Conservation (phyloP, 1,284 basidiomycete species). For the Gastroboletus turbinatus region DNA sequence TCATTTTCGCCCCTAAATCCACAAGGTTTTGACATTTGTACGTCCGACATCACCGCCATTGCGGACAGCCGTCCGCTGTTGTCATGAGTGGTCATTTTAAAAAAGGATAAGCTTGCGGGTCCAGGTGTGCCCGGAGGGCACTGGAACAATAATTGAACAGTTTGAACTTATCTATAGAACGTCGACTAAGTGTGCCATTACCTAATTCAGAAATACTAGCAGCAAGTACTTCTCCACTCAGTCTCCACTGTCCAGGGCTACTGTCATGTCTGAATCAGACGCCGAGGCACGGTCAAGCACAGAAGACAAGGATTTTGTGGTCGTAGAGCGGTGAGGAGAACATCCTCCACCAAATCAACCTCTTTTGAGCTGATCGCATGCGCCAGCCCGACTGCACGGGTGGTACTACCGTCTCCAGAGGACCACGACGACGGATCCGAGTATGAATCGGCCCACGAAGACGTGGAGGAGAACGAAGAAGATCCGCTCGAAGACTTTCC, state of each 20-base stretch:
- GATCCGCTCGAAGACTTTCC: constrained; percentile 57
- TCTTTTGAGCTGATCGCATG: constrained; percentile 2
- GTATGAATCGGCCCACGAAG: constrained; percentile 45
- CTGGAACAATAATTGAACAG: no score
- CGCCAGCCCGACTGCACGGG: constrained; percentile 39
- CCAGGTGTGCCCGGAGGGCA: no score
- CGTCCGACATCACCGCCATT: no score
- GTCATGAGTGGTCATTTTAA: no score
- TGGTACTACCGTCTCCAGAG: constrained; percentile 42
- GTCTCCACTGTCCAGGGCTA: neutral
- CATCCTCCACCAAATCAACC: neutral
- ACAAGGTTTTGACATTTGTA: no score
- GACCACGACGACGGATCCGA: constrained; percentile 34
- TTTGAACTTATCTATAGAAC: no score
- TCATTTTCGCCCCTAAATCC: no score
- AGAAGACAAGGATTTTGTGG: constrained; percentile 26
- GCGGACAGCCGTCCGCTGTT: no score
- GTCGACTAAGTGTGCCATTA: no score
- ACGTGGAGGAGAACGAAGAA: constrained; percentile 45
- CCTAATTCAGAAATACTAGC: neutral
- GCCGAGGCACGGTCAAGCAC: constrained; percentile 1
- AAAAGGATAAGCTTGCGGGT: no score
- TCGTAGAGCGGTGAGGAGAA: constrained; percentile 27
- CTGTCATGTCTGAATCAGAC: constrained; percentile 26
- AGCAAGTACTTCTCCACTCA: neutral